phyloP scores from a whole-genome alignment of 192 early-diverging fungal species.

The Coemansia sp. region DNA sequence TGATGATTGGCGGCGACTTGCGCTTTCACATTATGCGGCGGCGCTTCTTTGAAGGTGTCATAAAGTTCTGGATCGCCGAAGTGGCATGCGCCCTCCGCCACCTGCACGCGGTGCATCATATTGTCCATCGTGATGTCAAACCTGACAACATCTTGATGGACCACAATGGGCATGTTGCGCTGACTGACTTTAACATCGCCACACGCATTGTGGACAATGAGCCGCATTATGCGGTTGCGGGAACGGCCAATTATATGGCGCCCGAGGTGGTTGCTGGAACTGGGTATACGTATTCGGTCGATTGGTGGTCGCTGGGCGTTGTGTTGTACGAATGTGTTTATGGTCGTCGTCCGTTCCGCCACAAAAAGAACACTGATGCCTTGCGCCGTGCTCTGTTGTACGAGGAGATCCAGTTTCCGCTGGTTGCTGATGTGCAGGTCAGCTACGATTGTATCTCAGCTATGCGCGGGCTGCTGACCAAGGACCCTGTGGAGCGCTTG shows the following conservation, averaged over 20 bases:
- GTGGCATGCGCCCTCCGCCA: constrained; percentile 76
- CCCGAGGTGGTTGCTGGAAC: constrained; percentile 66
- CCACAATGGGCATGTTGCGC: constrained; percentile 77
- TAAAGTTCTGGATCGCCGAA: constrained; percentile 90
- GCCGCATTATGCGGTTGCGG: constrained; percentile 76
- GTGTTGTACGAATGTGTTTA: constrained; percentile 87
- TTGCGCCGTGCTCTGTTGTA: constrained; percentile 65
- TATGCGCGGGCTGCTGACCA: constrained; percentile 71
- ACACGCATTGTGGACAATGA: constrained; percentile 61
- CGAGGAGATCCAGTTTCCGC: constrained; percentile 65
- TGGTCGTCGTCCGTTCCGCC: constrained; percentile 70
- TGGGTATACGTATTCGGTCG: constrained; percentile 81
- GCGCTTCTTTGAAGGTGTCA: constrained; percentile 70
- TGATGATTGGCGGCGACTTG: constrained; percentile 95
- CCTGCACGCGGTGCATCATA: constrained; percentile 70
- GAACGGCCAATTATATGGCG: constrained; percentile 91
- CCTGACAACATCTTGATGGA: constrained; percentile 87
- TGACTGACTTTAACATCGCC: constrained; percentile 98
- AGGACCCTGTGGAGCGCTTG: constrained; percentile 73
- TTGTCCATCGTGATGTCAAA: constrained; percentile 94
- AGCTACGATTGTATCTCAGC: constrained; percentile 70
- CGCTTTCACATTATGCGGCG: constrained; percentile 71
- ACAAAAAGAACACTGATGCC: constrained; percentile 60
- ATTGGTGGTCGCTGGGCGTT: constrained; percentile 96
- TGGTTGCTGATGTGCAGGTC: constrained; percentile 47